Base-by-base conservation (phyloP, 2,329 filamentous ascomycete genomes). In the Pezizomycotina sp. region DNA sequence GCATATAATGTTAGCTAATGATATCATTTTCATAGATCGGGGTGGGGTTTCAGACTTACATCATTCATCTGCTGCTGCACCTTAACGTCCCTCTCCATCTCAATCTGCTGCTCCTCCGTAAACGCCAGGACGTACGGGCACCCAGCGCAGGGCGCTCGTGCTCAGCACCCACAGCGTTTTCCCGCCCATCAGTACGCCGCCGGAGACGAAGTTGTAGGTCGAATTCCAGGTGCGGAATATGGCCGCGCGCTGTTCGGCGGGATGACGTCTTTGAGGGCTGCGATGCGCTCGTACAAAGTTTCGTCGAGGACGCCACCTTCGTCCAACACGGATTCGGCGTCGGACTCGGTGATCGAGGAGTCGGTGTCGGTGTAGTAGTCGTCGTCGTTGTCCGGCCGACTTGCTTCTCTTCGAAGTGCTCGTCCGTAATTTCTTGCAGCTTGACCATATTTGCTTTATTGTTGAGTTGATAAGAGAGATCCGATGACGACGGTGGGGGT, bases 11-110 rank as follows among this genome's bases (percentile, higher is more conserved):
- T 26, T 21, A 10, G 15, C 22, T 27, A 12, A 4, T 22, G 13
- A 16, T 14, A 5, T 9, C 6, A 25, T 5, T 7, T 19, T 19
- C 22, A n/a, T 14, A 62, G 62, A 49, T 65, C 65, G 29, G 55
- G 57, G 42, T 15, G 27, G 10, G 5, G 8, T 31, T 6, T 21
- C 10, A 39, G 42, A 60, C 64, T 52, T 53, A 76, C 71, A 65
- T 92, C 81, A 55, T 78, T 76, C 47, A 82, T 82, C 54, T 78
- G 72, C 69, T 92, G 81, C 59, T 89, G 78, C 81, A 92, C 89
- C 60, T 78, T 75, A 71, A 84, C 83, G 65, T 93, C 86, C 60
- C 83, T 74, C 72, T 98, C 89, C 82, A 93, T 91, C 65, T 92
- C 86, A 48, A 86, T 68, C 65, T 92, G 81, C 68, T 93, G 83